These are phyloP conservation scores for Blastobotrys ciferrii DNA, from an alignment of 1,139 yeast genomes.

Conservation along the genomic window DNA sequence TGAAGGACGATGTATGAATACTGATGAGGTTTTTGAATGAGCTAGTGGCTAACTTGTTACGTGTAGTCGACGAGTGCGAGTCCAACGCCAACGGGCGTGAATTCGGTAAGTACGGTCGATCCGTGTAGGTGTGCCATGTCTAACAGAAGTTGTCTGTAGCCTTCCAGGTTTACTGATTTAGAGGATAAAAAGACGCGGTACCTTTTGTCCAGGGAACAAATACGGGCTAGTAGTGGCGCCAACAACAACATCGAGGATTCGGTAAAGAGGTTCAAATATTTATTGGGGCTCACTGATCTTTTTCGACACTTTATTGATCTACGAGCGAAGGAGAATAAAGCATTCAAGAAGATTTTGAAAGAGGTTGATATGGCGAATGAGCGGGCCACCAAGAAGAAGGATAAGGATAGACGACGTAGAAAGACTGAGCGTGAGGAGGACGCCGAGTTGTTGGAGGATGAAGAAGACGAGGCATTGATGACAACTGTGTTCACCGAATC, in stretches of 20 bases:
- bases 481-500: constrained; percentile 71
- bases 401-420: constrained; percentile 31
- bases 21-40: too few species aligned
- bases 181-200: constrained; percentile 24
- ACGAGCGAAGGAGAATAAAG: constrained; percentile 75
- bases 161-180: constrained; percentile 13
- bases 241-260: constrained; percentile 26
- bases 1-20: too few species aligned
- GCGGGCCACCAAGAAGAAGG: constrained; percentile 19
- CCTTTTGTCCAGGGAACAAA: constrained; percentile 15
- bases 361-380: constrained; percentile 48
- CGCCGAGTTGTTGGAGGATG: constrained; percentile 80
- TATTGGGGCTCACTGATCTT: constrained; percentile 78
- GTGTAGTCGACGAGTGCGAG: constrained; percentile 2
- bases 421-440: constrained; percentile 74
- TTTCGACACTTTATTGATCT: constrained; percentile 88
- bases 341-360: constrained; percentile 57
- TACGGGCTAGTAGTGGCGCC: constrained; percentile 1
- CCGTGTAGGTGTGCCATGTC: too few species aligned
- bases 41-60: neutral
- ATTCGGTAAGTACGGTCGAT: constrained; percentile 12
- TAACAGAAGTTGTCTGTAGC: constrained; percentile 1
- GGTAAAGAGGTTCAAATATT: constrained; percentile 71
- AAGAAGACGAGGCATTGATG: constrained; percentile 47
- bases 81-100: neutral